A percentile compares a stretch with the other conserved stretches of the same genome.
Evolutionary conservation across 1,139 yeast species (phyloP).

Genomic region (Yamadazyma sp.): DNA sequence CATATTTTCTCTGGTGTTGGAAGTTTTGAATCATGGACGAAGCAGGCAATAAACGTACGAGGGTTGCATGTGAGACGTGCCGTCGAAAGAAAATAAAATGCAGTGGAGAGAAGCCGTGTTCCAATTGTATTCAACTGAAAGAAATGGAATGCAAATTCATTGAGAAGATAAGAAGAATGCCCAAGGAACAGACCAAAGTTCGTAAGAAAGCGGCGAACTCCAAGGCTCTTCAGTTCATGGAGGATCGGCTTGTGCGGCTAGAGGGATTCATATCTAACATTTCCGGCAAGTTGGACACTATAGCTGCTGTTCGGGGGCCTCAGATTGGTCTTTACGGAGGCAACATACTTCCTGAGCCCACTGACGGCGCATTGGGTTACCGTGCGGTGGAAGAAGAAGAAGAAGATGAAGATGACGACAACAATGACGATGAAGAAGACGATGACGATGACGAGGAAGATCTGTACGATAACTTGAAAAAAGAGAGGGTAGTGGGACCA

Average conservation of each 20-base stretch:
- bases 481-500: slow-evolving; percentile 8
- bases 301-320: not conserved
- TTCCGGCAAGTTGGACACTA: slow-evolving; percentile 17
- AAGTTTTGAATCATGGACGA: not conserved
- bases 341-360: too few relatives aligned
- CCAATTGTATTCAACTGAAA: slow-evolving; percentile 35
- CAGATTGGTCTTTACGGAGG: too few relatives aligned
- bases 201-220: slow-evolving; percentile 10
- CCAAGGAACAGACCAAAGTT: slow-evolving; percentile 9
- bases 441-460: slow-evolving; percentile 9
- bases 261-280: slow-evolving; percentile 24
- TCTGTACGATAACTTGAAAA: too few relatives aligned
- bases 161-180: slow-evolving; percentile 22
- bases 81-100: slow-evolving; percentile 52
- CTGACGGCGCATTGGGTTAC: too few relatives aligned
- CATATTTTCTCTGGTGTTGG: too few relatives aligned
- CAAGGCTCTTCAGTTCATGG: slow-evolving; percentile 20
- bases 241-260: slow-evolving; percentile 22
- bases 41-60: slow-evolving; percentile 22
- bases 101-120: slow-evolving; percentile 48
- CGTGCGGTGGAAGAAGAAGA: too few relatives aligned
- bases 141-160: slow-evolving; percentile 28
- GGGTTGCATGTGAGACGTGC: slow-evolving; percentile 58
- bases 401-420: slow-evolving; percentile 3
- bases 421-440: slow-evolving; percentile 7